These are phyloP conservation scores for Paecilomyces variotii DNA, from an alignment of 2,329 filamentous ascomycete genomes.

Conservation along the genomic window DNA sequence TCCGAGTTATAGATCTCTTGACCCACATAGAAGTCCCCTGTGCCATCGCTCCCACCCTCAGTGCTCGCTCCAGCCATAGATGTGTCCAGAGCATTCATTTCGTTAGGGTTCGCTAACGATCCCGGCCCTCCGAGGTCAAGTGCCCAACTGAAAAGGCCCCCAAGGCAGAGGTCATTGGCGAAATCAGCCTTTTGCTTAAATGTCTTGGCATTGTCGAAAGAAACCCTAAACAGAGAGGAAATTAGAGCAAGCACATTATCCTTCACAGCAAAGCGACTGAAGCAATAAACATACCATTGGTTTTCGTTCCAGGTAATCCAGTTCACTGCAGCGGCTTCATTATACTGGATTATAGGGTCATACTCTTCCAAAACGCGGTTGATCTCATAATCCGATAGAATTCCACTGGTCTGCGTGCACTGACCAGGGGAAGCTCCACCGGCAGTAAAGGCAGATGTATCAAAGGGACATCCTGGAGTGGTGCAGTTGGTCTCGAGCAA, in stretches of 20 bases:
- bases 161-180: slow-evolving; percentile 11
- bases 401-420: not conserved
- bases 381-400: not conserved
- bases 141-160: slow-evolving; percentile 12
- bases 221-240: slow-evolving; percentile 5
- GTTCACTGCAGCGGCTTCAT: slow-evolving; percentile 7
- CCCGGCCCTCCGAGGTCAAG: slow-evolving; percentile 10
- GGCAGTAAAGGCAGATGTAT: not conserved
- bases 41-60: not conserved
- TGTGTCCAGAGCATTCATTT: not conserved
- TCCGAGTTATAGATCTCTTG: not conserved
- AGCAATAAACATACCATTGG: slow-evolving; percentile 7
- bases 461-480: not conserved
- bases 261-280: no score
- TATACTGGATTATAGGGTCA: not conserved
- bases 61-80: not conserved
- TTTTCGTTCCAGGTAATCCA: slow-evolving; percentile 9
- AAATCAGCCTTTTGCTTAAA: slow-evolving; percentile 11
- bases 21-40: not conserved
- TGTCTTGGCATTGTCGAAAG: slow-evolving; percentile 10
- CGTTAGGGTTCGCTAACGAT: slow-evolving; percentile 4
- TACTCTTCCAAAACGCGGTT: not conserved
- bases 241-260: not conserved
- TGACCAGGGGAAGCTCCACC: not conserved
- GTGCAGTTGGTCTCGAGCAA: not conserved